Evolutionary conservation across 495 filamentous ascomycete species (phyloP).

Genomic region (Penicillium pancosmium): DNA sequence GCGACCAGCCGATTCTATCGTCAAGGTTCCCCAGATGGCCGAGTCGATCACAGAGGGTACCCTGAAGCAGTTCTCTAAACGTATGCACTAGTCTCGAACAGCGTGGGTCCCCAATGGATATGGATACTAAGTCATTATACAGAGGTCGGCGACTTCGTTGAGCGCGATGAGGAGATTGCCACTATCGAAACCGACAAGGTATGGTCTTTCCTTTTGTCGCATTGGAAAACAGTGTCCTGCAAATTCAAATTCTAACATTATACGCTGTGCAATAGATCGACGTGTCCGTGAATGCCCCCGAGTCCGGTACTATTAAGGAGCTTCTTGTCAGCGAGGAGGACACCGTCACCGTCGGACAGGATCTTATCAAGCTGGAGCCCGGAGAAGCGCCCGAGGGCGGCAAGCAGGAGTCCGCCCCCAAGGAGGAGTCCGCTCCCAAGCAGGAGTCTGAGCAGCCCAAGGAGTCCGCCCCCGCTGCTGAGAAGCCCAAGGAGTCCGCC

Average conservation of each 20-base stretch:
- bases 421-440: conserved; percentile 33
- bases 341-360: conserved; percentile 93
- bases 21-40: conserved; percentile 98
- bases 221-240: neutral
- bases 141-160: conserved; percentile 92
- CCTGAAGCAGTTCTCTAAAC: conserved; percentile 92
- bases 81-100: conserved; percentile 35
- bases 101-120: neutral
- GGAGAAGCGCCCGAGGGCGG: conserved; percentile 65
- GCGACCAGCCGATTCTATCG: conserved; percentile 69
- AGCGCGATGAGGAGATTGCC: conserved; percentile 96
- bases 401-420: conserved; percentile 52
- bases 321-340: conserved; percentile 93
- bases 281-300: conserved; percentile 91
- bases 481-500: conserved; percentile 44
- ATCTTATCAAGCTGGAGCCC: conserved; percentile 79
- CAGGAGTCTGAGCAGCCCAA: conserved; percentile 37
- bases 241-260: conserved; percentile 9
- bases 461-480: conserved; percentile 37
- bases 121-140: neutral
- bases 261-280: conserved; percentile 67
- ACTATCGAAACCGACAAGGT: conserved; percentile 99
- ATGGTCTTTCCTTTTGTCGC: conserved; percentile 12
- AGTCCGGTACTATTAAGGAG: conserved; percentile 89
- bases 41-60: conserved; percentile 99